phyloP scores from a whole-genome alignment of 2,329 filamentous ascomycete species.

The Alternaria dauci region DNA sequence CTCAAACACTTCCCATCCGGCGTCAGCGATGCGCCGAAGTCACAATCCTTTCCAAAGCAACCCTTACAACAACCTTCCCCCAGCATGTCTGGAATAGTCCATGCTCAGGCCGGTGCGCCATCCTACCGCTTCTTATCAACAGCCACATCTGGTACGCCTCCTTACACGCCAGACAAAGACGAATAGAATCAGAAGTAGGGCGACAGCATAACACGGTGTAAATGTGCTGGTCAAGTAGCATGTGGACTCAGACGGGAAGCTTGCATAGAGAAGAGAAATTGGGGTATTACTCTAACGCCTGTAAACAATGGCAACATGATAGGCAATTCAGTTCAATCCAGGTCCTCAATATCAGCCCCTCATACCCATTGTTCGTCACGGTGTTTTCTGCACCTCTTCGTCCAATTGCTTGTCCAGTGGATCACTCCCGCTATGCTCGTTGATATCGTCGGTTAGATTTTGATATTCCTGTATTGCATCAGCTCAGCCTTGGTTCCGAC shows the following conservation, averaged over 20 bases:
- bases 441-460: slow-evolving; percentile 4
- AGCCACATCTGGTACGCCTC: not conserved
- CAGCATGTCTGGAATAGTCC: not conserved
- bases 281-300: slow-evolving; percentile 8
- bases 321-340: not conserved
- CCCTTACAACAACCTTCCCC: not conserved
- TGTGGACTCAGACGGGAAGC: not conserved
- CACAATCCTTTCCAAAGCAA: not conserved
- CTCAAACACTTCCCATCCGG: not conserved
- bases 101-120: not conserved
- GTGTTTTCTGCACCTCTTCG: not conserved
- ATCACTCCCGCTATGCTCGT: not conserved
- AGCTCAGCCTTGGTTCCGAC: slow-evolving; percentile 10
- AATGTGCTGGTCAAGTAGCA: not conserved
- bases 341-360: slow-evolving; percentile 1
- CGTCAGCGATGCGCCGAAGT: not conserved
- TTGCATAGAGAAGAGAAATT: not conserved
- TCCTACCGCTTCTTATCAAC: not conserved
- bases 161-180: not conserved
- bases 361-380: slow-evolving; percentile 1
- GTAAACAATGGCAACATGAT: not conserved
- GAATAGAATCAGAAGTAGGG: not conserved
- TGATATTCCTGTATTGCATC: slow-evolving; percentile 8
- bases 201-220: not conserved
- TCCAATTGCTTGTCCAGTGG: not conserved